Conservation (phyloP, 2,329 filamentous ascomycete species). For the Talaromyces pinophilus region DNA sequence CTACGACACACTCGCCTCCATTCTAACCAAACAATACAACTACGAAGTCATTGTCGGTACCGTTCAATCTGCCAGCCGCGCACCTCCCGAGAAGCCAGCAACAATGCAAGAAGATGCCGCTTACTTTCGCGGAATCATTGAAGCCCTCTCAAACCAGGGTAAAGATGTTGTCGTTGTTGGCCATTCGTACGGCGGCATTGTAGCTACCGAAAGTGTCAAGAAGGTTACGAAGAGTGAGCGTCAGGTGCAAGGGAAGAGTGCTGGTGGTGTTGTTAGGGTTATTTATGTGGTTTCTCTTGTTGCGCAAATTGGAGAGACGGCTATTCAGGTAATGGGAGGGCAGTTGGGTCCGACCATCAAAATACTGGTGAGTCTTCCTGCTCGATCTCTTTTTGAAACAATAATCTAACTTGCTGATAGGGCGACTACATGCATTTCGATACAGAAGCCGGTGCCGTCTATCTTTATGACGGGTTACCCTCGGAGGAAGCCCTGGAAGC, state of each 20-base stretch:
- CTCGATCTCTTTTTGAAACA: too few relatives aligned
- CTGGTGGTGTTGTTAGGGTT: slow-evolving; percentile 32
- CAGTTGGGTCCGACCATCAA: slow-evolving; percentile 10
- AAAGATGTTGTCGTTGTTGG: slow-evolving; percentile 30
- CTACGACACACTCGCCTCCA: slow-evolving; percentile 9
- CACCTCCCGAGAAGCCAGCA: slow-evolving; percentile 26
- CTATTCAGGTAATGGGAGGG: slow-evolving; percentile 8
- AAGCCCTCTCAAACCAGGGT: slow-evolving; percentile 30
- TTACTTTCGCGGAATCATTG: slow-evolving; percentile 31
- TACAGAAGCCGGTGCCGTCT: neutral
- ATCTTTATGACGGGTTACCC: slow-evolving; percentile 12
- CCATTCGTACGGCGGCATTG: slow-evolving; percentile 34
- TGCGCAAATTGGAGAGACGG: slow-evolving; percentile 15
- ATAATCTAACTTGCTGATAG: neutral
- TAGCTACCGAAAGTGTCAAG: slow-evolving; percentile 29
- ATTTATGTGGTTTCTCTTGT: slow-evolving; percentile 30
- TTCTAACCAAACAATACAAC: slow-evolving; percentile 25
- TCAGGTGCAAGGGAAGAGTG: slow-evolving; percentile 13
- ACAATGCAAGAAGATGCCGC: slow-evolving; percentile 38
- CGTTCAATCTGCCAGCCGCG: slow-evolving; percentile 14
- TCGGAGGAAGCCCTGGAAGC: slow-evolving; percentile 19
- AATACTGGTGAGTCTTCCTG: neutral
- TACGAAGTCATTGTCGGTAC: slow-evolving; percentile 28
- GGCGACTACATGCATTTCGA: slow-evolving; percentile 22
- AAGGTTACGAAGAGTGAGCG: slow-evolving; percentile 29